phyloP scores from a whole-genome alignment of 805 yeast species.

The Geotrichum ghanense region DNA sequence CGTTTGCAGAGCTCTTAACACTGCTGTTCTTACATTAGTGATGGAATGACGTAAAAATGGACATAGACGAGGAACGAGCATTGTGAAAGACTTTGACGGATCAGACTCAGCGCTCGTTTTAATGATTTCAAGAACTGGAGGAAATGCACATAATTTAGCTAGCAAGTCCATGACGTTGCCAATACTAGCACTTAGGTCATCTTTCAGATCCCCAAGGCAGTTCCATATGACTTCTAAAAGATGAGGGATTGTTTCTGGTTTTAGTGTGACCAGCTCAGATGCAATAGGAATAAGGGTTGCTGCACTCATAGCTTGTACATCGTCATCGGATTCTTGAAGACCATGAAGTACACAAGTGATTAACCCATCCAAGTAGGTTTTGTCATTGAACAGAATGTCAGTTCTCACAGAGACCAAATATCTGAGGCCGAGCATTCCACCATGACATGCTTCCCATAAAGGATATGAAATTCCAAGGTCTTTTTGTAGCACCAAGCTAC shows the following conservation, averaged over 20 bases:
- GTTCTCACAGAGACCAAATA: conserved; percentile 86
- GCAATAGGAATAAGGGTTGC: conserved; percentile 87
- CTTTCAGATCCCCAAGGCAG: conserved; percentile 71
- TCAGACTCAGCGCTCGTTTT: conserved; percentile 45
- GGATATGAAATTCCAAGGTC: conserved; percentile 36
- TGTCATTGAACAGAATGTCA: conserved; percentile 53
- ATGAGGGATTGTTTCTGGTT: conserved; percentile 34
- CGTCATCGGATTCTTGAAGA: conserved; percentile 71
- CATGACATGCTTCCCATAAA: conserved; percentile 97
- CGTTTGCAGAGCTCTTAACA: conserved; percentile 65
- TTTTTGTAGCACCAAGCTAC: conserved; percentile 56
- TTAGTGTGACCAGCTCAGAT: conserved; percentile 63
- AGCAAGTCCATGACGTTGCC: conserved; percentile 93
- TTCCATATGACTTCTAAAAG: conserved; percentile 75
- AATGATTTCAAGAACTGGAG: conserved; percentile 63
- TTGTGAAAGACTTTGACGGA: conserved; percentile 47
- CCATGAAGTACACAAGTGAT: conserved; percentile 83
- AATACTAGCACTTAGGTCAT: conserved; percentile 87
- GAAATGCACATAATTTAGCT: conserved; percentile 75
- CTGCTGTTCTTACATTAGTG: conserved; percentile 80
- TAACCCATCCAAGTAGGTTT: conserved; percentile 51
- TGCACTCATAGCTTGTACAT: conserved; percentile 95
- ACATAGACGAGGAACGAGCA: conserved; percentile 77
- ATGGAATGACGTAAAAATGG: conserved; percentile 93
- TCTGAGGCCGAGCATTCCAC: conserved; percentile 88